Evolutionary conservation across 2,329 filamentous ascomycete genomes (phyloP), one percentile per base, ranked within the genome.

Genomic region (Nigrospora sphaerica): DNA sequence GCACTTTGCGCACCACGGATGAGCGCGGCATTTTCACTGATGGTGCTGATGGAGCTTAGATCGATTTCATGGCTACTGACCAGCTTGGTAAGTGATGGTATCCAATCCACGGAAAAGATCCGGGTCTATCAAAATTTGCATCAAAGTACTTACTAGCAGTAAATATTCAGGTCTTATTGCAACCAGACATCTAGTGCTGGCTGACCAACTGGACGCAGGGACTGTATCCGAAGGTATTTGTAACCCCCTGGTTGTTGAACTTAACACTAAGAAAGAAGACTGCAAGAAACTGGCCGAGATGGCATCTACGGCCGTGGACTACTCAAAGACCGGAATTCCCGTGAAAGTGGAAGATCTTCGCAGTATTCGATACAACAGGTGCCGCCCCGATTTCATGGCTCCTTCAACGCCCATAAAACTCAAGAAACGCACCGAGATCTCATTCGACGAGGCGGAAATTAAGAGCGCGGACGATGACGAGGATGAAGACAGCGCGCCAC

Each of bases 281-380:
- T 88, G 84, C 47, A 45, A 68, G 12, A 60, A 56, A 1, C 68
- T 88, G 14, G 83, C 85, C 0, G 70, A 72, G 50, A 63, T 89
- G 57, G 81, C 86, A 52, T 89, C 85, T 0, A 81, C 74, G 0
- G 85, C 83, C 0, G 85, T 89, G 0, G 85, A 89, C 60, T 89
- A 86, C 54, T 86, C 84, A 3, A 88, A 89, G 62, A 86, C 84
- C 0, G 87, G 88, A 0, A 78, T 84, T 23, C 62, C 74, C 0
- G 80, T 81, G 6, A 64, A 75, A 7, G 58, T 76, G 33, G 59
- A 49, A 0, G 54, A 67, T 1, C 62, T 81, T 14, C 74, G 72
- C 1, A 63, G 52, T 16, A 46, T 63, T 12, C 62, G 60, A 4
- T 62, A 55, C 10, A 63, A 54, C 31, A 50, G 32, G 35, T 70